Evolutionary conservation across 352 stramenopile species (phyloP), one percentile per base, ranked within the genome.

Genomic region (Pythium guiyangense): DNA sequence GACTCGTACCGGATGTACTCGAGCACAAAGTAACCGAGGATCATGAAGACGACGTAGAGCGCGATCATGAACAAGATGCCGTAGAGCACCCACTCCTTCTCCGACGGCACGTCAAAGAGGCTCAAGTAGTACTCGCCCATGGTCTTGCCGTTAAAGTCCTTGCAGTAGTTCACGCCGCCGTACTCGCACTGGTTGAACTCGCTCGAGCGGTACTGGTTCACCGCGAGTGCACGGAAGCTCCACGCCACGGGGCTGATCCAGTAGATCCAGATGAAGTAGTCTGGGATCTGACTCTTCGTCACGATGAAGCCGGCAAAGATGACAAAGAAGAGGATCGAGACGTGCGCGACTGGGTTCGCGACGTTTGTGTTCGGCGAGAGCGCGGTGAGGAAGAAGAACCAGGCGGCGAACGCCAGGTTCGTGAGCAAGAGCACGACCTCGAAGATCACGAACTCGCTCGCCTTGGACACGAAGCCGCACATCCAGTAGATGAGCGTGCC

Each of bases 401-500:
- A 86, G 10, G 70, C 48, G 2, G 53, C 49, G 43, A 86, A 81
- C 17, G 69, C 61, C 18, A 88, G 11, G 50, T 84, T 84, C 11
- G 64, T 66, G 9, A 79, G 26, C 6, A 83, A 49, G 8, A 86
- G 53, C 40, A 82, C 20, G 39, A 75, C 49, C 22, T 69, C 6
- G 59, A 83, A 88, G 25, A 74, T 47, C 39, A 79, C 37, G 44
- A 72, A 90, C 1, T 46, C 50, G 12, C 26, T 52, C 0, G 63
- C 70, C 25, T 67, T 57, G 12, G 52, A 11, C 17, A 45, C 52
- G 39, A 74, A 71, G 15, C 81, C 84, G 50, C 82, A 74, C 67
- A 92, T 87, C 67, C 75, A 94, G 50, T 92, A 94, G 6, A 92
- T 52, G 52, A 94, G 54, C 4, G 70, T 77, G 14, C 69, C 81